A percentile compares a stretch with the other conserved stretches of the same genome.
phyloP scores from a whole-genome alignment of 768 basidiomycete genomes.

The Lactarius quietus region DNA sequence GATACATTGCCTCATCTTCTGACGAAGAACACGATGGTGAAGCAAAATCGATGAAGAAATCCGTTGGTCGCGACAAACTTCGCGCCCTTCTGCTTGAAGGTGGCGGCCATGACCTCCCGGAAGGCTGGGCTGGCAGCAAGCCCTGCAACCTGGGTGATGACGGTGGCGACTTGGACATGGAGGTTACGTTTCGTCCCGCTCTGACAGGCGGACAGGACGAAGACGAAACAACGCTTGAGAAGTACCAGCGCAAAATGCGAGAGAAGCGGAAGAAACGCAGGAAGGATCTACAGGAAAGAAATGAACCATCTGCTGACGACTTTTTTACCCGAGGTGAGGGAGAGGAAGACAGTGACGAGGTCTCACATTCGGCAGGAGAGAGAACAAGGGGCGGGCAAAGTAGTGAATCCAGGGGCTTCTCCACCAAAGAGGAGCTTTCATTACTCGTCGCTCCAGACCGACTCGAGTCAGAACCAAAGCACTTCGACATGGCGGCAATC shows the following conservation, averaged over 20 bases:
- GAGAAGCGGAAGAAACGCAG: slow-evolving; percentile 85
- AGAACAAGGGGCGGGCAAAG: slow-evolving; percentile 14
- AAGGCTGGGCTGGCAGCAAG: slow-evolving; percentile 69
- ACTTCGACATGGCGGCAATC: slow-evolving; percentile 89
- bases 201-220: slow-evolving; percentile 51
- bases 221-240: slow-evolving; percentile 87
- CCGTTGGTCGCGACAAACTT: slow-evolving; percentile 55
- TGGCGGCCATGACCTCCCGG: slow-evolving; percentile 65
- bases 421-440: slow-evolving; percentile 63
- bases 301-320: slow-evolving; percentile 48
- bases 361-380: slow-evolving; percentile 21
- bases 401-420: slow-evolving; percentile 23
- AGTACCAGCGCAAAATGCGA: slow-evolving; percentile 83
- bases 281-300: slow-evolving; percentile 51
- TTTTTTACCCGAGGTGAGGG: slow-evolving; percentile 66
- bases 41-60: slow-evolving; percentile 45
- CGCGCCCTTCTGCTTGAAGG: slow-evolving; percentile 73
- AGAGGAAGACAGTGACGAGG: slow-evolving; percentile 32
- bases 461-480: slow-evolving; percentile 53
- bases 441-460: slow-evolving; percentile 58
- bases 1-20: slow-evolving; percentile 42
- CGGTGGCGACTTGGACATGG: slow-evolving; percentile 72
- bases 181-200: slow-evolving; percentile 92
- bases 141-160: slow-evolving; percentile 35
- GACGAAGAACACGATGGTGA: slow-evolving; percentile 51